phyloP scores from a whole-genome alignment of 148 eudicot species.

The Fagopyrum homotropicum region DNA sequence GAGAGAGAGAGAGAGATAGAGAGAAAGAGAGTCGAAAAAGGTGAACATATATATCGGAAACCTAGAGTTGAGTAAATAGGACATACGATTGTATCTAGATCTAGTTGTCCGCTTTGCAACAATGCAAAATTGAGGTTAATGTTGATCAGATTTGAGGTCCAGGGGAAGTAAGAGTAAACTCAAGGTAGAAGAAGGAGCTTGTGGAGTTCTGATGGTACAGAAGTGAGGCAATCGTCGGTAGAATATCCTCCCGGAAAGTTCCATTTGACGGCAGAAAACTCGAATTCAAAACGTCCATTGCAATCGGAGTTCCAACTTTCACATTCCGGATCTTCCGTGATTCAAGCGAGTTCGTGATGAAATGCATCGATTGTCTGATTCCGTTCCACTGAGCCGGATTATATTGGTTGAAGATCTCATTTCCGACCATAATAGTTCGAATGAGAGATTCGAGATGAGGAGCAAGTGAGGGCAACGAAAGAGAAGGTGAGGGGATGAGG shows the following conservation, averaged over 20 bases:
- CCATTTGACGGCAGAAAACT: constrained; percentile 75
- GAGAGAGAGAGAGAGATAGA: too few relatives aligned
- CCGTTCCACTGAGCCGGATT: constrained; percentile 32
- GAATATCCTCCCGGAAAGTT: constrained; percentile 32
- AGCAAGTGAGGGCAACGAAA: constrained; percentile 16
- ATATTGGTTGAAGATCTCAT: constrained; percentile 48
- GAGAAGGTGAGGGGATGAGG: too few relatives aligned
- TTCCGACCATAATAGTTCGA: constrained; percentile 63
- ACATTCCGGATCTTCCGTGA: constrained; percentile 40
- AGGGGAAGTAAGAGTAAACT: constrained; percentile 67
- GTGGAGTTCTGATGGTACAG: constrained; percentile 41
- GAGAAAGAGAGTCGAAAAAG: too few relatives aligned
- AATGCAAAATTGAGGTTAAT: constrained; percentile 52
- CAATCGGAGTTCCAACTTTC: constrained; percentile 70
- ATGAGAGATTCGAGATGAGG: constrained; percentile 60
- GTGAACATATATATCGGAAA: too few relatives aligned
- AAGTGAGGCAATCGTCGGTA: constrained; percentile 30
- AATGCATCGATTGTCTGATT: constrained; percentile 59
- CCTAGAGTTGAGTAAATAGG: too few relatives aligned
- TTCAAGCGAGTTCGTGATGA: constrained; percentile 28
- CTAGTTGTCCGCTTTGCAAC: constrained; percentile 20
- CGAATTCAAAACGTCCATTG: constrained; percentile 58
- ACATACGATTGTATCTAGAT: too few relatives aligned
- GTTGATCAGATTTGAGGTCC: constrained; percentile 37
- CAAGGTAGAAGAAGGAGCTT: constrained; percentile 47